These are phyloP conservation scores for Trichoderma brevicompactum DNA, from an alignment of 2,329 filamentous ascomycete genomes.

Conservation along the genomic window DNA sequence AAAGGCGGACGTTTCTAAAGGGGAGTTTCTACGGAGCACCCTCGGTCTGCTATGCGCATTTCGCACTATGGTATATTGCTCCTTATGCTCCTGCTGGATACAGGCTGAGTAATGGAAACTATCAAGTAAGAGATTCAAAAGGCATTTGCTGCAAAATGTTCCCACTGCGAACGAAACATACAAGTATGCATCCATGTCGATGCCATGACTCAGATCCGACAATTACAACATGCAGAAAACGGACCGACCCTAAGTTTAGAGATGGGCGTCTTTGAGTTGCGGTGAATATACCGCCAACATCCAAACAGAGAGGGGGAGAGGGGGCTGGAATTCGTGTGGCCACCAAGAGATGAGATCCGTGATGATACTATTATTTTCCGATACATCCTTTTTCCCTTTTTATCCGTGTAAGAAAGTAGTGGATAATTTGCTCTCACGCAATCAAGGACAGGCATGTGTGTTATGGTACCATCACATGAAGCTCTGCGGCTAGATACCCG, in stretches of 20 bases:
- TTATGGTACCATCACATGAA: constrained; percentile 20
- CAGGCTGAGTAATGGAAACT: background rate
- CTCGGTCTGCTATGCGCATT: background rate
- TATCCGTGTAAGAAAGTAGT: background rate
- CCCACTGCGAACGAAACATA: background rate
- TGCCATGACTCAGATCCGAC: constrained; percentile 5
- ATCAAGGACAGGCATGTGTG: background rate
- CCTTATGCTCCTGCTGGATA: background rate
- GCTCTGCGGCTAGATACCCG: constrained; percentile 18
- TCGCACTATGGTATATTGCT: background rate
- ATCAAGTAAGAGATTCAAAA: background rate
- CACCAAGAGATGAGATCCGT: constrained; percentile 8
- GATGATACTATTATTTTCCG: background rate
- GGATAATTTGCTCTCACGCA: background rate
- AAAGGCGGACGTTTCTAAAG: constrained; percentile 2
- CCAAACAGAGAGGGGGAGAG: background rate
- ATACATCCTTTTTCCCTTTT: constrained; percentile 12
- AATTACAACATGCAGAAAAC: background rate
- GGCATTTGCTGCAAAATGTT: background rate
- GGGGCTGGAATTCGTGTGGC: background rate
- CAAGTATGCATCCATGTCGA: constrained; percentile 6
- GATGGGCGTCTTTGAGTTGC: constrained; percentile 6
- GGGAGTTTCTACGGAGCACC: background rate
- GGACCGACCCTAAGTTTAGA: background rate
- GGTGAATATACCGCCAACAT: constrained; percentile 11